Conservation (phyloP, 2,329 filamentous ascomycete genomes). For the Gnomoniopsis smithogilvyi region DNA sequence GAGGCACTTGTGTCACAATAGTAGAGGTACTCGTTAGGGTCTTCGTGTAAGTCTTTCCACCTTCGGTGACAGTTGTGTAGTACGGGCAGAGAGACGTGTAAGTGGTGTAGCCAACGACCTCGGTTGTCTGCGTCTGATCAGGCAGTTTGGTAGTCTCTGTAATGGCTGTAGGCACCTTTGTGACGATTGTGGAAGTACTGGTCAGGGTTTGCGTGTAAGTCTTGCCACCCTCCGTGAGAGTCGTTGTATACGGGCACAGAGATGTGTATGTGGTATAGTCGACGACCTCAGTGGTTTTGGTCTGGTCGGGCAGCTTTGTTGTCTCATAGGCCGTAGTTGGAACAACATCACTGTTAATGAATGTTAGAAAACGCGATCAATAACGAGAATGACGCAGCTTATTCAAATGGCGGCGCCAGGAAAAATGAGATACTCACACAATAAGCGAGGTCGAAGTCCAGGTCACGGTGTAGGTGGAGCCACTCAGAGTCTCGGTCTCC, state of each 20-base stretch:
- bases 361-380: constrained; percentile 30
- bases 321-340: constrained; percentile 28
- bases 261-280: constrained; percentile 1
- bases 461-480: constrained; percentile 36
- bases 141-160: constrained; percentile 16
- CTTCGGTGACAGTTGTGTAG: constrained; percentile 3
- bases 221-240: constrained; percentile 9
- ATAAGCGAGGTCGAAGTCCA: constrained; percentile 32
- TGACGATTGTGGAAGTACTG: constrained; percentile 13
- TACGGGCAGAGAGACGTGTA: neutral
- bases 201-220: constrained; percentile 19
- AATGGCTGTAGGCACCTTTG: constrained; percentile 16
- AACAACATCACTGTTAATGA: constrained; percentile 18
- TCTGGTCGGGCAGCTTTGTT: constrained; percentile 10
- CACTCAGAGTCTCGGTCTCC: constrained; percentile 40
- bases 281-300: neutral
- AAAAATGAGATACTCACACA: constrained; percentile 20
- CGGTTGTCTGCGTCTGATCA: neutral
- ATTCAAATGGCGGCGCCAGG: constrained; percentile 24
- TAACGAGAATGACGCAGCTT: constrained; percentile 15
- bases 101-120: neutral
- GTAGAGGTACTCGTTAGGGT: constrained; percentile 15
- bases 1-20: constrained; percentile 16
- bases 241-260: neutral
- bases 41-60: constrained; percentile 16